A percentile compares a stretch with the other conserved stretches of the same genome.
Evolutionary conservation across 352 stramenopile species (phyloP).

Genomic region (Globisporangium nodosum): DNA sequence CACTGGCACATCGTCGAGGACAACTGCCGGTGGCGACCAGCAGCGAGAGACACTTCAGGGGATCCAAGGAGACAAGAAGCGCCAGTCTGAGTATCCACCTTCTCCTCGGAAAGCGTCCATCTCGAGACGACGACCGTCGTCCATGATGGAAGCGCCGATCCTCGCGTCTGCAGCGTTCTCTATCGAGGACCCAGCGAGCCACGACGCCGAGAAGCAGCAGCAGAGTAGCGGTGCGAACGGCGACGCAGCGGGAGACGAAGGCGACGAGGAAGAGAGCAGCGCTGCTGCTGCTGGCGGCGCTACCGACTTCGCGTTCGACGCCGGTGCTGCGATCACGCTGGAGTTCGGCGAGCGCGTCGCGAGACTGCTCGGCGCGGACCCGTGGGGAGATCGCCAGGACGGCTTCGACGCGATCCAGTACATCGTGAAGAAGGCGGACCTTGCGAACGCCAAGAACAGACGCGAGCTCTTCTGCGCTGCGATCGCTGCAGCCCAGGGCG

Average conservation of each 20-base stretch:
- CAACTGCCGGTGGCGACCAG: background rate
- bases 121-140: conserved; percentile 15
- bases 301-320: conserved; percentile 36
- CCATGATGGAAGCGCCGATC: conserved; percentile 44
- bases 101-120: conserved; percentile 15
- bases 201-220: conserved; percentile 14
- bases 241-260: conserved; percentile 3
- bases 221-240: background rate
- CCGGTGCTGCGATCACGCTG: conserved; percentile 57
- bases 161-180: conserved; percentile 37
- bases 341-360: conserved; percentile 70
- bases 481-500: conserved; percentile 60
- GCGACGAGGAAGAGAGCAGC: background rate
- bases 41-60: conserved; percentile 26
- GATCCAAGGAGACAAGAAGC: conserved; percentile 34
- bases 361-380: conserved; percentile 55
- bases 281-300: conserved; percentile 2
- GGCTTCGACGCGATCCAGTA: conserved; percentile 68
- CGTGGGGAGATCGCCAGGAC: conserved; percentile 77
- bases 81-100: conserved; percentile 5
- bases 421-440: conserved; percentile 59
- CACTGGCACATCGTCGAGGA: background rate
- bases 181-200: conserved; percentile 13
- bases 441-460: conserved; percentile 26
- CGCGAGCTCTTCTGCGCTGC: conserved; percentile 63